These are phyloP conservation scores for Cucumis melo DNA, from an alignment of 306 rosid species.

Conservation along the genomic window DNA sequence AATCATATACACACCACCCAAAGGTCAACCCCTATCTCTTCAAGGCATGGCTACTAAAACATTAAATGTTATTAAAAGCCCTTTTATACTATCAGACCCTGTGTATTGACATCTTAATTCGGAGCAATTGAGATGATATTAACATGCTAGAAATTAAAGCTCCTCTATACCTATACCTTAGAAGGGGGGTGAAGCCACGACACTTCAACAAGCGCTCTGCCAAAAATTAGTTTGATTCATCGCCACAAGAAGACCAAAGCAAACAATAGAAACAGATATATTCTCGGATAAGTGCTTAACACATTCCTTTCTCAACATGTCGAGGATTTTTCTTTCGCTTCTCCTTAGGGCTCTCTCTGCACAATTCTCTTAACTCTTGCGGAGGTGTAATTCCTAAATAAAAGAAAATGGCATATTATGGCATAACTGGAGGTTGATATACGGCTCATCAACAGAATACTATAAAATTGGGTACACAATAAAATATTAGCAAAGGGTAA, in stretches of 20 bases:
- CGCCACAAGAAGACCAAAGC: neutral
- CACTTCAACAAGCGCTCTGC: neutral
- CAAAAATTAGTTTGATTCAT: neutral
- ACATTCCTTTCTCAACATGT: neutral
- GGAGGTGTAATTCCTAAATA: neutral
- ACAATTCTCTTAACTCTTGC: neutral
- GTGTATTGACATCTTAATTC: neutral
- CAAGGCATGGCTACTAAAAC: neutral
- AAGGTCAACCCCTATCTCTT: neutral
- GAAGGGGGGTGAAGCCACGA: neutral
- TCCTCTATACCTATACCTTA: neutral
- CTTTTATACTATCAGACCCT: neutral
- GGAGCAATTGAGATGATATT: neutral
- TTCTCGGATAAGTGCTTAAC: neutral
- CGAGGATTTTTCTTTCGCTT: neutral
- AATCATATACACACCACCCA: constrained; percentile 1
- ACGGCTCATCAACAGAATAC: neutral
- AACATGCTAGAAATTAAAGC: neutral
- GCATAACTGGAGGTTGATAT: neutral
- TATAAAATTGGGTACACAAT: neutral
- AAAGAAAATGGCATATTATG: neutral
- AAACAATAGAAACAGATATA: neutral
- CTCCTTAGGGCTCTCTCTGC: neutral
- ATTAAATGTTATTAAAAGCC: neutral
- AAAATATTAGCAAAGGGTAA: neutral